These are phyloP conservation scores for Arthroderma uncinatum DNA, from an alignment of 2,329 filamentous ascomycete genomes.

Conservation along the genomic window DNA sequence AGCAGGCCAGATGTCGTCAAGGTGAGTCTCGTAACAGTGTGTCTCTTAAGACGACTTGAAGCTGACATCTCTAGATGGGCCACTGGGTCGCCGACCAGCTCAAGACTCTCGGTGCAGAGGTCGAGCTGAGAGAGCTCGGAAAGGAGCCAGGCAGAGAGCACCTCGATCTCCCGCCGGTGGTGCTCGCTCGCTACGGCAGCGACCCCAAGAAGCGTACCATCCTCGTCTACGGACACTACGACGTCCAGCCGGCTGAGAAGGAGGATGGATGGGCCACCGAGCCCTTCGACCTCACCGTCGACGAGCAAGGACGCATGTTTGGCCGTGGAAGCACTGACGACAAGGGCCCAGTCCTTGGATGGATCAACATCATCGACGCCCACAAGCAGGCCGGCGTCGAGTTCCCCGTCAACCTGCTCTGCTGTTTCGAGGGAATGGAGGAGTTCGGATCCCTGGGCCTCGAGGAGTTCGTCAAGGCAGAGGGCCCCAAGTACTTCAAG, in stretches of 20 bases:
- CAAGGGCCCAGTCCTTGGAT: constrained; percentile 93
- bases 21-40: constrained; percentile 29
- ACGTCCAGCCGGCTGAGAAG: constrained; percentile 88
- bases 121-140: constrained; percentile 76
- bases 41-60: constrained; percentile 11
- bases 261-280: constrained; percentile 94
- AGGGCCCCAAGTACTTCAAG: constrained; percentile 89
- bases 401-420: constrained; percentile 92
- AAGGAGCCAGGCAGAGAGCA: constrained; percentile 86
- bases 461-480: constrained; percentile 83
- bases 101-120: constrained; percentile 68
- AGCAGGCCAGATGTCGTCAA: constrained; percentile 84
- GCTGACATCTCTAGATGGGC: constrained; percentile 54
- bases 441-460: constrained; percentile 95
- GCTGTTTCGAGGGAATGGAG: constrained; percentile 99
- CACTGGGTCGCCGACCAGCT: constrained; percentile 79
- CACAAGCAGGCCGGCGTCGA: constrained; percentile 91
- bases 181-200: constrained; percentile 83
- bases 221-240: constrained; percentile 95
- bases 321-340: constrained; percentile 93
- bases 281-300: constrained; percentile 78
- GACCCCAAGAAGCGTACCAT: constrained; percentile 91
- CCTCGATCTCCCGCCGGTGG: constrained; percentile 82
- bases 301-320: constrained; percentile 89
- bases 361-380: constrained; percentile 95